Evolutionary conservation across 2,329 filamentous ascomycete genomes (phyloP).

Genomic region (Neonectria ditissima): DNA sequence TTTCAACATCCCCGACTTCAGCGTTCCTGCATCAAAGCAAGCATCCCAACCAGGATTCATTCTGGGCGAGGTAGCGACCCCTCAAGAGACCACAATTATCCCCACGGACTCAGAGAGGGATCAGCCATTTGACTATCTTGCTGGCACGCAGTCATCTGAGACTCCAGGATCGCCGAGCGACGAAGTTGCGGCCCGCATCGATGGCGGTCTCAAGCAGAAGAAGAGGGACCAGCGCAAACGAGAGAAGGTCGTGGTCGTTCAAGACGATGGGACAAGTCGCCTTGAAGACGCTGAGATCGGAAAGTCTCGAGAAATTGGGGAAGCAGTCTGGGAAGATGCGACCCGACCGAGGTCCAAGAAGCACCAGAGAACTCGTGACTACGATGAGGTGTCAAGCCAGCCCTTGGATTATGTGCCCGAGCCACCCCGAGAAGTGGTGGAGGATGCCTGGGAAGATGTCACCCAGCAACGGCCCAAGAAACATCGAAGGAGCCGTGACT

Average conservation of each 20-base stretch:
- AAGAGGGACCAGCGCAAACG: constrained; percentile 56
- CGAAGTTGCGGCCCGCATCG: constrained; percentile 39
- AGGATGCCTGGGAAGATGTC: constrained; percentile 44
- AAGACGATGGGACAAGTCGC: constrained; percentile 40
- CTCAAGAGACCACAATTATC: constrained; percentile 45
- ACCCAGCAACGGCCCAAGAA: constrained; percentile 51
- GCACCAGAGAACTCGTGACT: constrained; percentile 45
- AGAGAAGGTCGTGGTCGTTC: constrained; percentile 52
- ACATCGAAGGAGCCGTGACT: constrained; percentile 42
- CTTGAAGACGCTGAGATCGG: constrained; percentile 33
- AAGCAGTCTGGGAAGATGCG: constrained; percentile 44
- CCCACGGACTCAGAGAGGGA: constrained; percentile 32
- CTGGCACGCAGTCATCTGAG: constrained; percentile 7
- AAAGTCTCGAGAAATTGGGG: constrained; percentile 32
- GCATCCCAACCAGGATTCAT: constrained; percentile 57
- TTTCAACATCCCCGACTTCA: constrained; percentile 57
- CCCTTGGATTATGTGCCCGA: constrained; percentile 32
- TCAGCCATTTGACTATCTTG: constrained; percentile 14
- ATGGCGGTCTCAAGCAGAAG: constrained; percentile 35
- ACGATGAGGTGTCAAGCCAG: constrained; percentile 38
- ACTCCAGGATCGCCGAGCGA: constrained; percentile 29
- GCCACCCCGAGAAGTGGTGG: constrained; percentile 32
- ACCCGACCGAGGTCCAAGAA: constrained; percentile 50
- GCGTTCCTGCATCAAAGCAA: constrained; percentile 41
- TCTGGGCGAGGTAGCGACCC: constrained; percentile 61